These are phyloP conservation scores for Drechslera avenae DNA, from an alignment of 2,329 filamentous ascomycete species.

Conservation along the genomic window DNA sequence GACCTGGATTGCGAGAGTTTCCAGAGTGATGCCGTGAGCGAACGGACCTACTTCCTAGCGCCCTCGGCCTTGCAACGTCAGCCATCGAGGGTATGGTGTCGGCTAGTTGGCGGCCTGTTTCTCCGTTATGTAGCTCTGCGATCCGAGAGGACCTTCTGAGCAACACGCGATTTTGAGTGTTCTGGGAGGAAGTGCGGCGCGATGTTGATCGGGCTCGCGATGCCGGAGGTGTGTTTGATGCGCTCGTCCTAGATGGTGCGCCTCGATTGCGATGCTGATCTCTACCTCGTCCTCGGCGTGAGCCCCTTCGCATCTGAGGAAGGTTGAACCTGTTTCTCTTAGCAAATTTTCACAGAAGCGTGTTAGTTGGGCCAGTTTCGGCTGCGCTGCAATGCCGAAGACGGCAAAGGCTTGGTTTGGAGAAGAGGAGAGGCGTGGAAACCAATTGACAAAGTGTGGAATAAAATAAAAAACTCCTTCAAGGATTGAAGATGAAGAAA, in stretches of 20 bases:
- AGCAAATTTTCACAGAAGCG: constrained; percentile 29
- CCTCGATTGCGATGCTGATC: constrained; percentile 36
- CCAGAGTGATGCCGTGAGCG: constrained; percentile 36
- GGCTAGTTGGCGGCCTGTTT: constrained; percentile 23
- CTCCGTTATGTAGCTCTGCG: constrained; percentile 37
- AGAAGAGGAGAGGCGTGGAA: constrained; percentile 11
- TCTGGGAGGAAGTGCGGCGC: constrained; percentile 23
- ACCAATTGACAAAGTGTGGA: constrained; percentile 5
- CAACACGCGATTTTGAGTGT: constrained; percentile 26
- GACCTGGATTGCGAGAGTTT: constrained; percentile 27
- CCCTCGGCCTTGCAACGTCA: constrained; percentile 46
- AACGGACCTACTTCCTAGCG: constrained; percentile 40
- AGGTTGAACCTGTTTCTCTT: constrained; percentile 39
- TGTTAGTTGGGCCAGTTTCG: constrained; percentile 27
- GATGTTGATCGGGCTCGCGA: constrained; percentile 17
- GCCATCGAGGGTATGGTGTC: constrained; percentile 38
- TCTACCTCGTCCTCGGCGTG: constrained; percentile 44
- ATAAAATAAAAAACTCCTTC: no score
- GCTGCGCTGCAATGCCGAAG: constrained; percentile 30
- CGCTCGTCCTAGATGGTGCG: constrained; percentile 32
- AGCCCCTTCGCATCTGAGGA: constrained; percentile 47
- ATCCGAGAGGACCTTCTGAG: constrained; percentile 43
- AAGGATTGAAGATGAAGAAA: constrained; percentile 9
- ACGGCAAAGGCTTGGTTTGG: constrained; percentile 14
- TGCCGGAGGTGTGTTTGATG: constrained; percentile 26